Conservation (phyloP, 805 yeast genomes). For the Metschnikowia continentalis region DNA sequence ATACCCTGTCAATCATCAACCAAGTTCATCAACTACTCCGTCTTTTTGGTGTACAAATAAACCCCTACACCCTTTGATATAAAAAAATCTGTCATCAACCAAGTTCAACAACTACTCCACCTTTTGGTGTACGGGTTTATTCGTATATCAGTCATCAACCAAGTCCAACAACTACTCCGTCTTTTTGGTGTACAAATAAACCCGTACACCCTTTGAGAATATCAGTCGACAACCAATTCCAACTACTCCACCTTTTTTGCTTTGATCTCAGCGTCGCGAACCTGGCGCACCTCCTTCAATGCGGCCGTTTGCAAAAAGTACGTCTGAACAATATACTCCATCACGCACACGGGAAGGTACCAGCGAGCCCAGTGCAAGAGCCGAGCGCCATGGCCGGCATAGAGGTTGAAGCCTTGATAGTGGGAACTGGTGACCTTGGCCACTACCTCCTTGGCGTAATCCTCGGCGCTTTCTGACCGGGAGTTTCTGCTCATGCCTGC, state of each 20-base stretch:
- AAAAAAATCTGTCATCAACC: too few species aligned
- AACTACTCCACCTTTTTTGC: constrained; percentile 1
- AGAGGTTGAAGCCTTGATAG: constrained; percentile 16
- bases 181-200: too few species aligned
- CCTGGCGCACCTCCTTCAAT: constrained; percentile 4
- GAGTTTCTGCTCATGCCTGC: constrained; percentile 14
- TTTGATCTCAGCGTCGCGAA: constrained; percentile 1
- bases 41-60: too few species aligned
- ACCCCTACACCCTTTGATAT: too few species aligned
- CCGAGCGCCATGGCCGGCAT: constrained; percentile 10
- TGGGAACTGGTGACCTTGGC: constrained; percentile 6
- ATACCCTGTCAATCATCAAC: too few species aligned
- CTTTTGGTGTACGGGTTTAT: too few species aligned
- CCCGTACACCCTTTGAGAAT: too few species aligned
- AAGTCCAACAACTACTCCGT: too few species aligned
- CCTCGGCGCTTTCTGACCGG: constrained; percentile 3
- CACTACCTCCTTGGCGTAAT: constrained; percentile 15
- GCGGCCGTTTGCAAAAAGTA: constrained; percentile 14
- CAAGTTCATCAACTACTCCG: too few species aligned
- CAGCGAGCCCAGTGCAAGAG: constrained; percentile 12
- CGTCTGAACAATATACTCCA: constrained; percentile 9
- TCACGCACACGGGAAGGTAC: constrained; percentile 13
- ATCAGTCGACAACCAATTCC: too few species aligned
- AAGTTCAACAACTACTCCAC: too few species aligned
- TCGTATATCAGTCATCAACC: too few species aligned